Conservation (phyloP, 208 protist genomes). For the Trypanosoma caninum region DNA sequence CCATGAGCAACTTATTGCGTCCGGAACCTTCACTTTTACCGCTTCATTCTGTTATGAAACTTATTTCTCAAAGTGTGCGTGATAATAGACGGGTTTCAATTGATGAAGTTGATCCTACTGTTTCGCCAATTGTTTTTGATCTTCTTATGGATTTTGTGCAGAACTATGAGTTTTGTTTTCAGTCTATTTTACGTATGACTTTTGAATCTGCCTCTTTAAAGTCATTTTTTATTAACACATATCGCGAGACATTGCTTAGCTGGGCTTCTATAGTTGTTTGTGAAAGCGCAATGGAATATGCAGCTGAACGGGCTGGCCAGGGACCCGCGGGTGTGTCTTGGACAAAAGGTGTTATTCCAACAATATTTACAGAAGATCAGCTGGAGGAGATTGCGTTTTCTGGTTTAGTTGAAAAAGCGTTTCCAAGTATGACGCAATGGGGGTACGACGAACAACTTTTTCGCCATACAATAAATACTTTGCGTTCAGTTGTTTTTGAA, state of each 20-base stretch:
- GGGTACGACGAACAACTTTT: conserved; percentile 19
- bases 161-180: conserved; percentile 31
- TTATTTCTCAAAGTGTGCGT: conserved; percentile 24
- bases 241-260: conserved; percentile 40
- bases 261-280: conserved; percentile 40
- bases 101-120: conserved; percentile 15
- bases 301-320: conserved; percentile 29
- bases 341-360: conserved; percentile 20
- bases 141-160: conserved; percentile 43
- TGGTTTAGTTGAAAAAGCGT: conserved; percentile 25
- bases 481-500: conserved; percentile 36
- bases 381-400: conserved; percentile 35
- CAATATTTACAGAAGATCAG: conserved; percentile 32
- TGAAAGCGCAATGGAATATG: conserved; percentile 39
- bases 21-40: conserved; percentile 36
- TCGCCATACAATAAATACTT: conserved; percentile 25
- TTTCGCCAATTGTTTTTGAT: conserved; percentile 27
- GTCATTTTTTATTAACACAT: conserved; percentile 40
- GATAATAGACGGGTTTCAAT: conserved; percentile 22
- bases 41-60: conserved; percentile 32
- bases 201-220: neutral
- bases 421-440: conserved; percentile 37
- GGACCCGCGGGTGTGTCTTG: conserved; percentile 28
- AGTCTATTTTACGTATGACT: conserved; percentile 17
- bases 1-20: conserved; percentile 25